Conservation (phyloP, 148 eudicot genomes). For the Chenopodium quinoa region DNA sequence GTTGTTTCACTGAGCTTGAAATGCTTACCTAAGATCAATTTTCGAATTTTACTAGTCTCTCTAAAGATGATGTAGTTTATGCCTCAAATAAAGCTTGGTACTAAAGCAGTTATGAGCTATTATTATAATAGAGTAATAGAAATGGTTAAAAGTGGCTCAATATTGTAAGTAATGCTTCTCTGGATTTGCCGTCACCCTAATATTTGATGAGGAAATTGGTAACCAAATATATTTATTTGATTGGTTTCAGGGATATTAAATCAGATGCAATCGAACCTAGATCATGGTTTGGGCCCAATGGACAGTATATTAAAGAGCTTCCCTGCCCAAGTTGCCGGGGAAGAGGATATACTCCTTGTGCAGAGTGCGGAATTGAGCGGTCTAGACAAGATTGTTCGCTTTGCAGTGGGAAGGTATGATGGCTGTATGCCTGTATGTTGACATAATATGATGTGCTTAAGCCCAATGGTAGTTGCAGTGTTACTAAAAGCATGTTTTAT, state of each 20-base stretch:
- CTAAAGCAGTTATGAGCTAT: not conserved
- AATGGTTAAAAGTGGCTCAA: not conserved
- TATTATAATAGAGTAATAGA: not conserved
- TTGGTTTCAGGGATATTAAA: slow-evolving; percentile 48
- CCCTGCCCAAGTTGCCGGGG: slow-evolving; percentile 99
- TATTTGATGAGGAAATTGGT: not conserved
- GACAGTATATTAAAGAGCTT: slow-evolving; percentile 85
- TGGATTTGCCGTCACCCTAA: not conserved
- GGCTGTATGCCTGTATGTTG: not conserved
- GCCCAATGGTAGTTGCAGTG: not conserved
- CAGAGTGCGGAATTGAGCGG: slow-evolving; percentile 84
- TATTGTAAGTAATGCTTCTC: not conserved
- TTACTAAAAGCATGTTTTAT: not conserved
- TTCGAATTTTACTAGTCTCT: not conserved
- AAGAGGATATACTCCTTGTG: slow-evolving; percentile 88
- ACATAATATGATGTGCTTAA: not conserved
- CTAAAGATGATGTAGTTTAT: not conserved
- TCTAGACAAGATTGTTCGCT: slow-evolving; percentile 73
- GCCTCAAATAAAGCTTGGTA: no score
- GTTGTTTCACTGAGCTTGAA: not conserved
- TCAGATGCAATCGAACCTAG: slow-evolving; percentile 52
- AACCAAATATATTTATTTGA: not conserved
- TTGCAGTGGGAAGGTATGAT: slow-evolving; percentile 77
- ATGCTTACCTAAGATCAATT: not conserved
- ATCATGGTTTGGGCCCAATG: slow-evolving; percentile 99